Base-by-base conservation (phyloP, 2,329 filamentous ascomycete genomes). In the Colletotrichum shisoi region DNA sequence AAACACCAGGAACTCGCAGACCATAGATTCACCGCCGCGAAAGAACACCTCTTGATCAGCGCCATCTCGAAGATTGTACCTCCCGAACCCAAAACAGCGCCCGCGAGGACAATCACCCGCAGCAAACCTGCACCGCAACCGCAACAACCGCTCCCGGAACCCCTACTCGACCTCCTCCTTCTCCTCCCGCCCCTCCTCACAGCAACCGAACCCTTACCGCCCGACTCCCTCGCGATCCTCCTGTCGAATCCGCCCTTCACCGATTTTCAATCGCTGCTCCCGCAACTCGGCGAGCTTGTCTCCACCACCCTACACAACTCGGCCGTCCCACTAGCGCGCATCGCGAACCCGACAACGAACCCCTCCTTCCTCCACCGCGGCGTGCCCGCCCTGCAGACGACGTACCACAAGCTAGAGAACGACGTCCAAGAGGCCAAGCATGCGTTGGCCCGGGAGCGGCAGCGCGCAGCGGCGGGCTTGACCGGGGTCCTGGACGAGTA, bases 291-390 rank as follows among this genome's bases (percentile, higher is more conserved):
- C 0, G 72, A 76, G 2, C 75, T 87, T 5, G 68, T 88, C 19
- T 86, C 85, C 3, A 72, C 78, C 0, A 77, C 79, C n/a, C 79
- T 89, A 0, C 82, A 83, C 61, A 73, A 78, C 1, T 80, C 81
- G 15, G 85, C 85, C 31, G 76, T 81, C 15, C 72, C 78, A 17
- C 78, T 87, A 27, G 80, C 83, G 1, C 81, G 84, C 45, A 77
- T 85, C 40, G 74, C 79, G 3, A 79, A 82, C 69, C 83, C 84
- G 1, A 76, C 77, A 17, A 85, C 82, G 0, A 85, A 85, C 73
- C 79, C 84, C 0, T 85, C 84, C 21, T 86, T 81, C 72, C 77
- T 88, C n/a, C 87, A 89, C 76, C 85, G 87, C 21, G 75, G 80
- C 27, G 83, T 89, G 57, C 79, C 85, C 1, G 76, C 79, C 19